Evolutionary conservation across 805 yeast genomes (phyloP).

Genomic region (Nakazawaea laoshanensis): DNA sequence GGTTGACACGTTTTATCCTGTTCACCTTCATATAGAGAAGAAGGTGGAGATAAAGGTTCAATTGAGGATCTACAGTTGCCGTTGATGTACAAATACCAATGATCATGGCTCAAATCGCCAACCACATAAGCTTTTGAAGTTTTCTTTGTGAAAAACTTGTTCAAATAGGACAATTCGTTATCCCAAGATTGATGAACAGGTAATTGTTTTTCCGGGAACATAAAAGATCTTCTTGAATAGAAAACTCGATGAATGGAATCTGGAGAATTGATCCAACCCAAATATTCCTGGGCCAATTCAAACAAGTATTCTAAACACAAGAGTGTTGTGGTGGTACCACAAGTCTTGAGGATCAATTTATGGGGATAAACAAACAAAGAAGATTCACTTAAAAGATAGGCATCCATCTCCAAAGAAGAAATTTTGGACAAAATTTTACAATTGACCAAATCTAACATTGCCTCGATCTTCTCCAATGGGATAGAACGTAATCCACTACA

Average conservation of each 20-base stretch:
- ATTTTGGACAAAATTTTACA: conserved; percentile 84
- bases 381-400: conserved; percentile 82
- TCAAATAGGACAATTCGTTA: conserved; percentile 65
- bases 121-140: conserved; percentile 60
- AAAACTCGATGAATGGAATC: conserved; percentile 53
- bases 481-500: conserved; percentile 50
- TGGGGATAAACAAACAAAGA: conserved; percentile 85
- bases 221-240: conserved; percentile 84
- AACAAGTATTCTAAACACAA: conserved; percentile 64
- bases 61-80: conserved; percentile 21
- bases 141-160: conserved; percentile 54
- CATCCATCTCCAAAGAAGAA: conserved; percentile 58
- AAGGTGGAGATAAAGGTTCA: conserved; percentile 7
- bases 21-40: neutral
- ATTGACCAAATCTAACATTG: conserved; percentile 68
- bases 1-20: too few species aligned
- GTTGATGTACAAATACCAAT: conserved; percentile 83
- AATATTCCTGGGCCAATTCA: conserved; percentile 33
- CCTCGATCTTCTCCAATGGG: conserved; percentile 60
- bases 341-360: conserved; percentile 81
- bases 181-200: conserved; percentile 82
- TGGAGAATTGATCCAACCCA: conserved; percentile 27
- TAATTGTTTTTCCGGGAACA: conserved; percentile 84
- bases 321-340: conserved; percentile 92
- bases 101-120: conserved; percentile 74